These are phyloP conservation scores for Colletotrichum camelliae DNA, from an alignment of 2,329 filamentous ascomycete genomes.

Conservation along the genomic window DNA sequence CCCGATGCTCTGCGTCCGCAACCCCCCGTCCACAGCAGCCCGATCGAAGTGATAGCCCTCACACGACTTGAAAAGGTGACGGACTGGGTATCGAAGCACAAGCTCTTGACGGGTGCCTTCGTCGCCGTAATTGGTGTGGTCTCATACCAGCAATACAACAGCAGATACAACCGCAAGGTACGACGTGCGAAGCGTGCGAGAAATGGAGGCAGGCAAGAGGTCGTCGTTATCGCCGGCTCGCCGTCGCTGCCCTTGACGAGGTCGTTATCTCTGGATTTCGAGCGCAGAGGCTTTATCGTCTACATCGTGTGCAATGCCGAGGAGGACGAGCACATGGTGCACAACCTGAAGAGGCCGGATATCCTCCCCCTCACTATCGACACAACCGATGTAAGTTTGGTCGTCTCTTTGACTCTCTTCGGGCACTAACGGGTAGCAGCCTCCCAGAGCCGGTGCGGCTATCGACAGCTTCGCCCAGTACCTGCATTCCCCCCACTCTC, in stretches of 20 bases:
- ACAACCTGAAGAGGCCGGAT: constrained; percentile 78
- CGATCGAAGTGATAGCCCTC: constrained; percentile 35
- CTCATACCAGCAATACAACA: constrained; percentile 56
- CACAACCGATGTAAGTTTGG: constrained; percentile 71
- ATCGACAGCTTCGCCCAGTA: constrained; percentile 75
- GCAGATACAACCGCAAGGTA: constrained; percentile 66
- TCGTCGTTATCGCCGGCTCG: constrained; percentile 87
- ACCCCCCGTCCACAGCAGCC: constrained; percentile 48
- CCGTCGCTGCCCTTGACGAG: constrained; percentile 83
- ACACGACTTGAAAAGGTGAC: constrained; percentile 59
- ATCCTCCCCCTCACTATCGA: constrained; percentile 84
- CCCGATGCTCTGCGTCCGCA: constrained; percentile 70
- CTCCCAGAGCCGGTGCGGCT: constrained; percentile 69
- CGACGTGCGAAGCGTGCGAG: constrained; percentile 79
- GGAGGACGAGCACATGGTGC: constrained; percentile 83
- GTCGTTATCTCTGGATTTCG: constrained; percentile 84
- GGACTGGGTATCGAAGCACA: constrained; percentile 76
- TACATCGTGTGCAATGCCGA: constrained; percentile 86
- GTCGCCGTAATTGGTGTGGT: constrained; percentile 74
- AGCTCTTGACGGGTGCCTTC: constrained; percentile 73
- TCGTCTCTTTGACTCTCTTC: not conserved
- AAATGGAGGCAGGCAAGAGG: constrained; percentile 87
- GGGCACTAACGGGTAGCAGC: constrained; percentile 46
- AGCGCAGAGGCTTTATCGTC: constrained; percentile 90
- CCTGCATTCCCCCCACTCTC: constrained; percentile 76